Evolutionary conservation across 148 eudicot genomes (phyloP).

Genomic region (Rhododendron molle): DNA sequence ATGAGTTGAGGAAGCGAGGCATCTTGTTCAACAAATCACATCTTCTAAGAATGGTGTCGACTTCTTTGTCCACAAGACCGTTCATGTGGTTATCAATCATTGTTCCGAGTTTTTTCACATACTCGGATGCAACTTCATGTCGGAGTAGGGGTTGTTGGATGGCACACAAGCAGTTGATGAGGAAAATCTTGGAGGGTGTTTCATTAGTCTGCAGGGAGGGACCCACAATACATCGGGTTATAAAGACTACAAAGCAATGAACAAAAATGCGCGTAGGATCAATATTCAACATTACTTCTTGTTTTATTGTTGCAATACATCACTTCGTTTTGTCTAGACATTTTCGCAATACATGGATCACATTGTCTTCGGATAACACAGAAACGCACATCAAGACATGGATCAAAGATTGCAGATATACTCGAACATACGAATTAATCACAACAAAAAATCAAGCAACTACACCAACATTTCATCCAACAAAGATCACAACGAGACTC

Average conservation of each 20-base stretch:
- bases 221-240: background rate
- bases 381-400: background rate
- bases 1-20: constrained; percentile 49
- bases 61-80: constrained; percentile 78
- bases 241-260: constrained; percentile 5
- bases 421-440: background rate
- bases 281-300: constrained; percentile 2
- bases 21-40: constrained; percentile 77
- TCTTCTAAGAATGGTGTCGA: constrained; percentile 58
- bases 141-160: constrained; percentile 80
- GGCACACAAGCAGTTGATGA: constrained; percentile 88
- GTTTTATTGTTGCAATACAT: background rate
- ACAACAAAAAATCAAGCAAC: background rate
- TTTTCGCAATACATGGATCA: background rate
- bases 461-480: background rate
- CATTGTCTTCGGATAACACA: background rate
- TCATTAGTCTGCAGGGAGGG: constrained; percentile 57
- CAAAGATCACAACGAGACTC: background rate
- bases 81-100: constrained; percentile 67
- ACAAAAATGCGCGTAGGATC: background rate
- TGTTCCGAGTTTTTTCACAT: constrained; percentile 57
- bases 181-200: constrained; percentile 86
- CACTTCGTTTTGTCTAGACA: background rate
- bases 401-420: background rate
- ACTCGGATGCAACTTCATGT: constrained; percentile 77